Percentiles rank a stretch among this genome's conserved stretches.
Evolutionary conservation across 805 yeast genomes (phyloP).

Genomic region (Kodamaea jinghongensis): DNA sequence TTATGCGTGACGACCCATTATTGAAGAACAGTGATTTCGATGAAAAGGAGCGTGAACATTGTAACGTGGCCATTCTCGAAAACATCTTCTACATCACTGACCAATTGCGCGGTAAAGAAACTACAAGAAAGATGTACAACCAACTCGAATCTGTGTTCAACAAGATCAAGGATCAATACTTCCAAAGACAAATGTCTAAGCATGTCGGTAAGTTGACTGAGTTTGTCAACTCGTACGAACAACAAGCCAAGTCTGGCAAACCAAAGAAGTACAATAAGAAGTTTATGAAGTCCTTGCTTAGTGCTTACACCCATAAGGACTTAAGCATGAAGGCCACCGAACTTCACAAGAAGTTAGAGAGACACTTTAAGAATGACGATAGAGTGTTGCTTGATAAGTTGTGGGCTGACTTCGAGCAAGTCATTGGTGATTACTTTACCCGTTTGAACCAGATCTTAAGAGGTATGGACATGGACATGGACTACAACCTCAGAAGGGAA

Average conservation of each 20-base stretch:
- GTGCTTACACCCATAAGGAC: conserved; percentile 57
- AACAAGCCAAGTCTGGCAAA: conserved; percentile 48
- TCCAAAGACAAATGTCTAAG: conserved; percentile 35
- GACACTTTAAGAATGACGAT: conserved; percentile 52
- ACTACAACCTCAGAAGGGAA: conserved; percentile 47
- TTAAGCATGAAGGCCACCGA: conserved; percentile 52
- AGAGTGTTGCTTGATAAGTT: conserved; percentile 56
- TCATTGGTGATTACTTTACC: conserved; percentile 54
- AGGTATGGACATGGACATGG: conserved; percentile 51
- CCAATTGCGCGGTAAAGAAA: conserved; percentile 19
- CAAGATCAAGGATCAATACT: conserved; percentile 29
- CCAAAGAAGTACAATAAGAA: conserved; percentile 64
- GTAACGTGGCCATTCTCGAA: conserved; percentile 41
- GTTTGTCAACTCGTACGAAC: conserved; percentile 63
- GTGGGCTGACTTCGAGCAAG: conserved; percentile 69
- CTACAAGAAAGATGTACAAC: conserved; percentile 21
- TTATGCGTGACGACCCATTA: conserved; percentile 41
- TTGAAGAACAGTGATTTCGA: conserved; percentile 43
- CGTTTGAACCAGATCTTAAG: conserved; percentile 55
- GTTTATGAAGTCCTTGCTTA: conserved; percentile 54
- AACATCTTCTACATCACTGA: conserved; percentile 36
- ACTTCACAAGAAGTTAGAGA: conserved; percentile 53
- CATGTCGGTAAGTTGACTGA: conserved; percentile 66
- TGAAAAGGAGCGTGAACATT: conserved; percentile 40
- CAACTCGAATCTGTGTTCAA: conserved; percentile 27